These are phyloP conservation scores for Ustilago bromivora DNA, from an alignment of 1,284 basidiomycete species.

Conservation along the genomic window DNA sequence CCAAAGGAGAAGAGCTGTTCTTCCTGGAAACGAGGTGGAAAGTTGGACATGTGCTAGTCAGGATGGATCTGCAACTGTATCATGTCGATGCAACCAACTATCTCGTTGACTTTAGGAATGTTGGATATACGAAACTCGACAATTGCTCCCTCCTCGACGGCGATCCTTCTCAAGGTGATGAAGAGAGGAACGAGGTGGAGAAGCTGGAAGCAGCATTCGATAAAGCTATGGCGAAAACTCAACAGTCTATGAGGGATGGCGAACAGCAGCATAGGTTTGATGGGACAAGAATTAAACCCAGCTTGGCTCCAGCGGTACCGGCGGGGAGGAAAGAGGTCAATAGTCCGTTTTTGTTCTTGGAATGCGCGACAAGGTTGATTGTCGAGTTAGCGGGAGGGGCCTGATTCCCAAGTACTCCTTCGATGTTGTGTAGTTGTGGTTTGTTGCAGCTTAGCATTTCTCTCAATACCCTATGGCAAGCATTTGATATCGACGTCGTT, in stretches of 20 bases:
- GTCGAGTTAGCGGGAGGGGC: constrained; percentile 58
- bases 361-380: constrained; percentile 82
- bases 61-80: constrained; percentile 97
- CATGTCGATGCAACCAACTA: constrained; percentile 96
- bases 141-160: constrained; percentile 1
- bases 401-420: neutral
- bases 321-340: constrained; percentile 84
- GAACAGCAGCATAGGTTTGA: constrained; percentile 36
- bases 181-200: constrained; percentile 11
- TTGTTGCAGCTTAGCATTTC: neutral
- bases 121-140: constrained; percentile 80
- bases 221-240: constrained; percentile 36
- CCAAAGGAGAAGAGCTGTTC: constrained; percentile 77
- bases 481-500: neutral
- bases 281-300: constrained; percentile 44
- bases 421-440: neutral
- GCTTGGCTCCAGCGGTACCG: constrained; percentile 52
- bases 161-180: neutral
- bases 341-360: constrained; percentile 93
- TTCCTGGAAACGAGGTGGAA: constrained; percentile 93
- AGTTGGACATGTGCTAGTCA: constrained; percentile 74
- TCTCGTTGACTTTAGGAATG: constrained; percentile 97
- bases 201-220: constrained; percentile 46
- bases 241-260: constrained; percentile 30
- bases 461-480: neutral